Conservation (phyloP, 345 rosid genomes). For the Citrus unshiu region DNA sequence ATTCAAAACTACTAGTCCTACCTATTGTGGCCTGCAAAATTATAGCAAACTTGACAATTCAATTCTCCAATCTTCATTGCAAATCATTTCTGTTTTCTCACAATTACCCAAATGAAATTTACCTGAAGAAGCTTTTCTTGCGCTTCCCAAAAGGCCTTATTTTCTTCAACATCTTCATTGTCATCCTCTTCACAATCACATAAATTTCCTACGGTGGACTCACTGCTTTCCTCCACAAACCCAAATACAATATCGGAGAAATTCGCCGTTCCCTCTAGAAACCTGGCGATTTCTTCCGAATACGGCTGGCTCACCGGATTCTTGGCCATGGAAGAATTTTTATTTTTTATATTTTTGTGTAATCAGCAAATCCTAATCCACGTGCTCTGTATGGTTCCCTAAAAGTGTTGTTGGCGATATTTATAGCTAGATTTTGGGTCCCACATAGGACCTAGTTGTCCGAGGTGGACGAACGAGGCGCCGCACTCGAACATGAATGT, state of each 20-base stretch:
- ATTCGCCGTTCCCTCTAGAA: conserved; percentile 50
- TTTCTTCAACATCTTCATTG: conserved; percentile 39
- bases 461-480: conserved; percentile 47
- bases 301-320: conserved; percentile 26
- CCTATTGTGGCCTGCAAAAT: conserved; percentile 56
- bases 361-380: not conserved
- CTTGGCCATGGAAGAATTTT: not conserved
- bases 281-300: conserved; percentile 45
- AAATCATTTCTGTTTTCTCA: not conserved
- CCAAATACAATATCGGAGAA: conserved; percentile 60
- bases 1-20: conserved; percentile 62
- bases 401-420: not conserved
- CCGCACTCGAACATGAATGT: conserved; percentile 39
- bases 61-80: not conserved
- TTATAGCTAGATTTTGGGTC: conserved; percentile 17
- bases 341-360: not conserved
- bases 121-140: conserved; percentile 81
- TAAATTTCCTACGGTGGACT: conserved; percentile 24
- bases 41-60: not conserved
- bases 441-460: conserved; percentile 25
- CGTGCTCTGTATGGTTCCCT: not conserved
- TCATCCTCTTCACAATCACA: conserved; percentile 14
- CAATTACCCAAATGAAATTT: not conserved
- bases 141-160: conserved; percentile 61
- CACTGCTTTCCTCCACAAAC: conserved; percentile 39